Conservation (phyloP, 2,329 filamentous ascomycete species). For the Aspergillus sp. region DNA sequence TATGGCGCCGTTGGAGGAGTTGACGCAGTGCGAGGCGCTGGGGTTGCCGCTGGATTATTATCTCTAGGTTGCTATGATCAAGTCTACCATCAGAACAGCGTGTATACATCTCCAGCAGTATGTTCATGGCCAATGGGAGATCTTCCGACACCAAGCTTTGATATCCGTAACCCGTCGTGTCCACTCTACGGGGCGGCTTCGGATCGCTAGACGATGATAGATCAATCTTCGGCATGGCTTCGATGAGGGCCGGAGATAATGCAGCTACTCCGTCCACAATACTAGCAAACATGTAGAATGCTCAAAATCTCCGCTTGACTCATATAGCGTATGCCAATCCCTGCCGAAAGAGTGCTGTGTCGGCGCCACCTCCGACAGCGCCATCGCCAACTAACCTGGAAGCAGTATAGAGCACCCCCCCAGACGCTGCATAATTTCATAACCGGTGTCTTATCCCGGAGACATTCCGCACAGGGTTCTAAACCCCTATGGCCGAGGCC, state of each 20-base stretch:
- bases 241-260: too few species aligned
- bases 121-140: too few species aligned
- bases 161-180: too few species aligned
- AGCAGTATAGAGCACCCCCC: neutral
- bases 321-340: neutral
- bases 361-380: neutral
- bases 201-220: too few species aligned
- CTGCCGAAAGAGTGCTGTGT: neutral
- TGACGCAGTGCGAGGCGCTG: conserved; percentile 1
- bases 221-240: too few species aligned
- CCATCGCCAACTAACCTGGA: neutral
- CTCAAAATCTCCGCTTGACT: too few species aligned
- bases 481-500: neutral
- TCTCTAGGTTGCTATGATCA: neutral
- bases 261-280: too few species aligned
- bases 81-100: too few species aligned
- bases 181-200: too few species aligned
- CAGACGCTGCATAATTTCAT: neutral
- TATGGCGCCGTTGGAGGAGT: neutral
- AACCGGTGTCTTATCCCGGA: neutral
- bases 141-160: too few species aligned
- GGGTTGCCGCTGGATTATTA: neutral
- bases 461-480: neutral
- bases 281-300: too few species aligned
- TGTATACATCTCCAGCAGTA: too few species aligned